Conservation (phyloP, 78 protist species). For the Pigoraptor vietnamica region DNA sequence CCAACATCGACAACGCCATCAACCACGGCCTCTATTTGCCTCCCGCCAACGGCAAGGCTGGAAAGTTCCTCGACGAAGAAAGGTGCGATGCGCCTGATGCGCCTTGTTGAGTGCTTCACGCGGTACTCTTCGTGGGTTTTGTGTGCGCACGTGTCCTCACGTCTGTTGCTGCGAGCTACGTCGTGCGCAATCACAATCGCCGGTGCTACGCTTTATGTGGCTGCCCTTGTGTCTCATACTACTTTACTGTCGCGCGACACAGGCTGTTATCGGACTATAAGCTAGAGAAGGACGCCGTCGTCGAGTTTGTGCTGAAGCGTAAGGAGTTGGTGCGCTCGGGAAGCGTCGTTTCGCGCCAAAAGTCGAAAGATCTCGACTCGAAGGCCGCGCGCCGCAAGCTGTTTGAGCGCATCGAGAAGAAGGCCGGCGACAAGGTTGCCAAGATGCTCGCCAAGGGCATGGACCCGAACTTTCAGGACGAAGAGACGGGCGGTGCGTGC, state of each 20-base stretch:
- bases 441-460: background rate
- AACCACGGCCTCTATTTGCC: background rate
- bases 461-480: background rate
- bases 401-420: background rate
- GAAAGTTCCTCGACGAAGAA: background rate
- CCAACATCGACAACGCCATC: background rate
- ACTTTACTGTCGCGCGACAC: background rate
- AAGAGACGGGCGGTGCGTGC: background rate
- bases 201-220: too few relatives aligned
- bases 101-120: too few relatives aligned
- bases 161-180: too few relatives aligned
- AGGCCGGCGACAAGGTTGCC: background rate
- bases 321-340: background rate
- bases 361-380: background rate
- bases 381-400: background rate
- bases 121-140: too few relatives aligned
- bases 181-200: too few relatives aligned
- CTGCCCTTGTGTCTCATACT: too few relatives aligned
- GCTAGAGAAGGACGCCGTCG: background rate
- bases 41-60: background rate
- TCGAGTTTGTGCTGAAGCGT: background rate
- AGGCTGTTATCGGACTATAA: background rate
- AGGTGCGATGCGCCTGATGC: background rate
- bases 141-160: background rate
- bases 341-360: background rate